Conservation (phyloP, 768 basidiomycete species). For the Suillus tomentosus region DNA sequence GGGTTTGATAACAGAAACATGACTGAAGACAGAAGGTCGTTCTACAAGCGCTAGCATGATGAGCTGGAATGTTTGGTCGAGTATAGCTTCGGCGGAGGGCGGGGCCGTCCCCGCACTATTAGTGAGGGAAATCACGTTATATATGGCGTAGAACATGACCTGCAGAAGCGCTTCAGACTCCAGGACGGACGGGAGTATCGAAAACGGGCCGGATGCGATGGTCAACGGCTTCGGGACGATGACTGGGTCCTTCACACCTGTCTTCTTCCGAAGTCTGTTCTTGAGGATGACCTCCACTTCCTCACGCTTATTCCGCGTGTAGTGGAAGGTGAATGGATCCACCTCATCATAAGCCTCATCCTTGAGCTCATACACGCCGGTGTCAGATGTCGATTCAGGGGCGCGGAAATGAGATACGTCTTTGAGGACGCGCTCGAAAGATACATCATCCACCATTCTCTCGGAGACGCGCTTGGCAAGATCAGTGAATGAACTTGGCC, state of each 20-base stretch:
- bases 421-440: conserved; percentile 75
- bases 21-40: conserved; percentile 60
- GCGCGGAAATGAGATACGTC: conserved; percentile 82
- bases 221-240: conserved; percentile 73
- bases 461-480: conserved; percentile 91
- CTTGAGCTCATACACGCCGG: conserved; percentile 86
- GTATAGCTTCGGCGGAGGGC: conserved; percentile 82
- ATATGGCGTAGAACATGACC: conserved; percentile 80
- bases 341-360: conserved; percentile 84
- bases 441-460: conserved; percentile 78
- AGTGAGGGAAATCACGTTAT: conserved; percentile 70
- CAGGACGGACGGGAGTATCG: conserved; percentile 60
- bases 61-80: conserved; percentile 88
- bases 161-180: conserved; percentile 74
- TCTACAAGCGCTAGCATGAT: conserved; percentile 85
- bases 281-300: conserved; percentile 82
- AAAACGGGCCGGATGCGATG: conserved; percentile 70
- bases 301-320: conserved; percentile 90
- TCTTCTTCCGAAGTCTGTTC: conserved; percentile 65
- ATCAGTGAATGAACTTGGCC: conserved; percentile 87
- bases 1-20: conserved; percentile 50
- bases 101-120: conserved; percentile 61
- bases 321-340: conserved; percentile 95
- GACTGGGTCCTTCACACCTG: conserved; percentile 63
- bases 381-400: conserved; percentile 77